A percentile compares a stretch with the other conserved stretches of the same genome.
Evolutionary conservation across 306 rosid species (phyloP).

Genomic region (Rubus idaeus): DNA sequence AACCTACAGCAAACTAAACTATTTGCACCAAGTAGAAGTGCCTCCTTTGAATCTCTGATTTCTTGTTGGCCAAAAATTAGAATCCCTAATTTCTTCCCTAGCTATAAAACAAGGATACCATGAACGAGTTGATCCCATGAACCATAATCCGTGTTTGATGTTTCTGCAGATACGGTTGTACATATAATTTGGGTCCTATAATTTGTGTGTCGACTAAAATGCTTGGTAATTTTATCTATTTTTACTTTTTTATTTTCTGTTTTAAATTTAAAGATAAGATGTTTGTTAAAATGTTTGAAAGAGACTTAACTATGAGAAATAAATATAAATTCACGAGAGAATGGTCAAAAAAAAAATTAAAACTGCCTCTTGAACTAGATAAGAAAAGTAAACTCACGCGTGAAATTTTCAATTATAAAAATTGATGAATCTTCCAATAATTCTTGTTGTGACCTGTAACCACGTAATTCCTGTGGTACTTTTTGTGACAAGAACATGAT

Average conservation of each 20-base stretch:
- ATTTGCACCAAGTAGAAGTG: too few relatives aligned
- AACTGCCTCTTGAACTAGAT: neutral
- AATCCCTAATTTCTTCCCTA: neutral
- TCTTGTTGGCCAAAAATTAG: neutral
- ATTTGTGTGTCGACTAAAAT: too few relatives aligned
- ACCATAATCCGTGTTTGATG: neutral
- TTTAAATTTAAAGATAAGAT: too few relatives aligned
- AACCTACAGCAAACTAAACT: too few relatives aligned
- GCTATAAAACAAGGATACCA: too few relatives aligned
- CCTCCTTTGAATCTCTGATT: neutral
- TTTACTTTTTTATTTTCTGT: too few relatives aligned
- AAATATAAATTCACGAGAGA: neutral
- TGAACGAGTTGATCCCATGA: conserved; percentile 8
- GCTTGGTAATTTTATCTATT: too few relatives aligned
- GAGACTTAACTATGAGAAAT: accelerated
- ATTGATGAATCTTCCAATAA: neutral
- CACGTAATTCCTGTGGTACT: neutral
- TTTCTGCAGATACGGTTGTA: neutral
- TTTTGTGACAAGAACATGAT: neutral
- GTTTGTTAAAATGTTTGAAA: neutral
- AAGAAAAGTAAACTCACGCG: neutral
- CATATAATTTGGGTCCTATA: too few relatives aligned
- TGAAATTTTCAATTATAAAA: neutral
- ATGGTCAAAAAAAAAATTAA: neutral
- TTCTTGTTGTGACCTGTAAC: neutral